Percentiles rank a stretch among this genome's conserved stretches.
Conservation (phyloP, 257 asterid genomes). For the Penstemon newberryi region DNA sequence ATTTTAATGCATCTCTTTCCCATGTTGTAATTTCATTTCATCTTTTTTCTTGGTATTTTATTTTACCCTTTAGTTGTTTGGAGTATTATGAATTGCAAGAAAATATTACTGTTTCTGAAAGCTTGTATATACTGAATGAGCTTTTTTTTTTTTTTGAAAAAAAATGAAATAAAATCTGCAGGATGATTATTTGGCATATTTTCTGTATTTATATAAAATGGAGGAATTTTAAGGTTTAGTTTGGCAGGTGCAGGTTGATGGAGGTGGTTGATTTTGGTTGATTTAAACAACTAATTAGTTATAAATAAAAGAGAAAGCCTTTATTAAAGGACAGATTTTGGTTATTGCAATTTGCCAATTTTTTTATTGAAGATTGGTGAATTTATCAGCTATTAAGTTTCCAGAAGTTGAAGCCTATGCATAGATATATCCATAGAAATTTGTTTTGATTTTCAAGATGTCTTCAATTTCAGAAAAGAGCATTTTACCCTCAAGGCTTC, state of each 20-base stretch:
- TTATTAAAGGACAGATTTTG: constrained; percentile 2
- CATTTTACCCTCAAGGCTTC: constrained; percentile 52
- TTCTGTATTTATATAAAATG: background rate
- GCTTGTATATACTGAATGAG: background rate
- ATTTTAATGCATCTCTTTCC: background rate
- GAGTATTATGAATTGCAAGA: background rate
- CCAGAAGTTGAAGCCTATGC: constrained; percentile 4
- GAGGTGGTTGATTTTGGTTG: constrained; percentile 22
- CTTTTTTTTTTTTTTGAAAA: constrained; percentile 14
- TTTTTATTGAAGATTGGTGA: constrained; percentile 16
- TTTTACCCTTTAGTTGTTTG: constrained; percentile 3
- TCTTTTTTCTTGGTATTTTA: background rate
- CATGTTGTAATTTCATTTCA: background rate
- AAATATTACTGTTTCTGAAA: background rate
- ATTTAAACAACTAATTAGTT: background rate
- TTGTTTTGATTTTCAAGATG: constrained; percentile 34
- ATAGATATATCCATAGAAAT: background rate
- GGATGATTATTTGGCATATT: background rate
- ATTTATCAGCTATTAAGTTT: constrained; percentile 5
- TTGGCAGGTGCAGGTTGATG: constrained; percentile 27
- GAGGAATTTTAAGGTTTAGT: constrained; percentile 16
- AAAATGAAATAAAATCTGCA: background rate
- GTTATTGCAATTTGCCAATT: constrained; percentile 17
- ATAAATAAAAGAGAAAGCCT: background rate
- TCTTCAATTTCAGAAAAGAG: constrained; percentile 51